Evolutionary conservation across 1,284 basidiomycete species (phyloP), one percentile per base, ranked within the genome.

Genomic region (Pseudozyma tsukubaensis): DNA sequence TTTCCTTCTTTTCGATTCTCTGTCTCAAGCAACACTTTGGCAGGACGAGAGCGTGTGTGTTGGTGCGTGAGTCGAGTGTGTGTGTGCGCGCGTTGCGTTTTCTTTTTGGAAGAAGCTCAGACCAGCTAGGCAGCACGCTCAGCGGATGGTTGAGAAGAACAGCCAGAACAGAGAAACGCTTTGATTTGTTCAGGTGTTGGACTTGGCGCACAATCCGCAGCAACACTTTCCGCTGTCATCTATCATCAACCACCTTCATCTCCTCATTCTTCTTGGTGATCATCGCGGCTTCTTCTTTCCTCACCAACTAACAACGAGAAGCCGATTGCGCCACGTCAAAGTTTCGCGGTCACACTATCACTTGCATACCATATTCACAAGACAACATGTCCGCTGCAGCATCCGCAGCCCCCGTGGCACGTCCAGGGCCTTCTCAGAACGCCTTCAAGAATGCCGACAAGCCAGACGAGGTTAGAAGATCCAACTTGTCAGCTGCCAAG

Each of bases 401-500:
- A 45, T 57, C 76, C 47, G 61, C 70, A 24, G 59, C 67, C 32
- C 55, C 75, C 10, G 64, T 40, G n/a, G 64, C 47, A 19, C 50
- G 67, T n/a, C 57, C 48, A 11, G 52, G 53, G 3, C 72, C 72
- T 18, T 60, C 68, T 34, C 72, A 75, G 40, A 70, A 66, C 35
- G 82, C 83, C 19, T 85, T 84, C 72, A 85, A 85, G 67, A 84
- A 82, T 51, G 72, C 79, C 19, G 83, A 85, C 54, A 85, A 85
- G 78, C 84, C 84, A 34, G 83, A 84, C 61, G 84, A 84, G 63
- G 84, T 84, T 43, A 61, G 84, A 29, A 75, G 83, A 60, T 84
- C 74, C 52, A 83, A 83, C 62, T 61, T 83, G 16, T 65, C 63
- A 19, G 79, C 79, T 19, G 79, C 83, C 43, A 81, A 82, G 97